A percentile compares a stretch with the other conserved stretches of the same genome.
Evolutionary conservation across 352 stramenopile species (phyloP).

Genomic region (Blastocystis sp.): DNA sequence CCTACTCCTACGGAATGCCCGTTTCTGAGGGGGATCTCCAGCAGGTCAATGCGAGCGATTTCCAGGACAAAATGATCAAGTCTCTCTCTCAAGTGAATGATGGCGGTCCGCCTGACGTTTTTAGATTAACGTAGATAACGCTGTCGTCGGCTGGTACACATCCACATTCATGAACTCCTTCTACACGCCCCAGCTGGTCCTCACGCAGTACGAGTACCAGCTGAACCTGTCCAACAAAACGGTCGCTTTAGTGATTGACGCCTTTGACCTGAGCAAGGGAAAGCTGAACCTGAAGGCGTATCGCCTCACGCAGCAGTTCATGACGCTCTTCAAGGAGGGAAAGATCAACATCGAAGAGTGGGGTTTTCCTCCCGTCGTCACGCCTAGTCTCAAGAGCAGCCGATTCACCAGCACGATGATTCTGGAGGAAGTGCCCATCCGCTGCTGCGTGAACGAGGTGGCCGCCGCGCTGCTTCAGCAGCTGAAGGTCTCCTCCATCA

Average conservation of each 20-base stretch:
- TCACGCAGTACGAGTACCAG: slow-evolving; percentile 52
- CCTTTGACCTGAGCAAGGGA: slow-evolving; percentile 25
- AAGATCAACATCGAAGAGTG: slow-evolving; percentile 66
- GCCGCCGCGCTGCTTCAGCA: slow-evolving; percentile 26
- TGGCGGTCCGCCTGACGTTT: not conserved
- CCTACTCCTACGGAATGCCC: slow-evolving; percentile 48
- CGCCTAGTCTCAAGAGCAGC: not conserved
- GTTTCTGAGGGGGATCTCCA: slow-evolving; percentile 41
- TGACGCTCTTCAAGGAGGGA: slow-evolving; percentile 46
- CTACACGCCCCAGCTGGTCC: slow-evolving; percentile 46
- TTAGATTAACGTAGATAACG: slow-evolving; percentile 63
- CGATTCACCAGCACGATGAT: slow-evolving; percentile 24
- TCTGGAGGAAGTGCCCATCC: slow-evolving; percentile 40
- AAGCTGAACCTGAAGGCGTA: slow-evolving; percentile 65
- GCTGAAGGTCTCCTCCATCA: not conserved
- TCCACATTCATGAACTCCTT: slow-evolving; percentile 68
- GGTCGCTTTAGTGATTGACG: slow-evolving; percentile 55
- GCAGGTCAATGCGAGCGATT: slow-evolving; percentile 14
- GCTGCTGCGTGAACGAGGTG: slow-evolving; percentile 24
- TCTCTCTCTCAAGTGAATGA: slow-evolving; percentile 16
- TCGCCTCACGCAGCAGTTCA: slow-evolving; percentile 31
- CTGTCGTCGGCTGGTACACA: slow-evolving; percentile 60
- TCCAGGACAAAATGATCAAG: slow-evolving; percentile 53
- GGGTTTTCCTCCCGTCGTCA: not conserved
- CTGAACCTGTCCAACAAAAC: slow-evolving; percentile 34